These are phyloP conservation scores for Penicillium sp. DNA, from an alignment of 2,329 filamentous ascomycete species.

Conservation along the genomic window DNA sequence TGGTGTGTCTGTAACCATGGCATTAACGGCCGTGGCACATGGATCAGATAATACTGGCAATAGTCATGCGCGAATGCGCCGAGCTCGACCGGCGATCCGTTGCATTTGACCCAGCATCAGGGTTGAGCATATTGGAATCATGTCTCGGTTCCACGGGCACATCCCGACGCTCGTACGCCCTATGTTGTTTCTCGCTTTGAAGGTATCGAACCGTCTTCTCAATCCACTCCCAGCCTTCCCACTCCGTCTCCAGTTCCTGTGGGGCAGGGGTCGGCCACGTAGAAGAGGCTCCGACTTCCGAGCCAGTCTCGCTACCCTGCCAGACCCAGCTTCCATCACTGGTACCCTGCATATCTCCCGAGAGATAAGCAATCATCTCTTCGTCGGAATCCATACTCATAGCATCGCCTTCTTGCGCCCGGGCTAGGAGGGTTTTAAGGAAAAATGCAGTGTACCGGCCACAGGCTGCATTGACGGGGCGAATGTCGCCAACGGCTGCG, in stretches of 20 bases:
- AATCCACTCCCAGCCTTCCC: constrained; percentile 75
- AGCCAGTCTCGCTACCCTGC: constrained; percentile 55
- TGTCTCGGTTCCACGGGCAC: constrained; percentile 17
- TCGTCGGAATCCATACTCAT: constrained; percentile 62
- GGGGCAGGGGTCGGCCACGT: constrained; percentile 14
- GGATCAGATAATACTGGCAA: constrained; percentile 43
- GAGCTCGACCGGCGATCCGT: constrained; percentile 27
- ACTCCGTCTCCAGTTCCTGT: constrained; percentile 56
- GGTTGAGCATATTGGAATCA: constrained; percentile 19
- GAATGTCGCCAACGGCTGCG: constrained; percentile 62
- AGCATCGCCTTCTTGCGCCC: constrained; percentile 43
- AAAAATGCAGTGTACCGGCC: constrained; percentile 82
- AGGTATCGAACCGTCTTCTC: constrained; percentile 59
- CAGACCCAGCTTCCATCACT: constrained; percentile 78
- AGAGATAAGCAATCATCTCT: constrained; percentile 80
- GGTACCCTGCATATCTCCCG: constrained; percentile 78
- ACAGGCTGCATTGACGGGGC: constrained; percentile 70
- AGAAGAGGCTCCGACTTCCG: constrained; percentile 29
- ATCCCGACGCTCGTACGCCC: constrained; percentile 9
- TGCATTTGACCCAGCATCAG: constrained; percentile 22
- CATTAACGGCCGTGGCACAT: neutral
- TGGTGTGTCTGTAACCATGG: neutral
- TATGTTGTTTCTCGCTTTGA: constrained; percentile 43
- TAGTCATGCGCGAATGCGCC: constrained; percentile 43
- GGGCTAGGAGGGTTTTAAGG: constrained; percentile 59